phyloP scores from a whole-genome alignment of 1,284 basidiomycete species.

The Irpex lacteus region DNA sequence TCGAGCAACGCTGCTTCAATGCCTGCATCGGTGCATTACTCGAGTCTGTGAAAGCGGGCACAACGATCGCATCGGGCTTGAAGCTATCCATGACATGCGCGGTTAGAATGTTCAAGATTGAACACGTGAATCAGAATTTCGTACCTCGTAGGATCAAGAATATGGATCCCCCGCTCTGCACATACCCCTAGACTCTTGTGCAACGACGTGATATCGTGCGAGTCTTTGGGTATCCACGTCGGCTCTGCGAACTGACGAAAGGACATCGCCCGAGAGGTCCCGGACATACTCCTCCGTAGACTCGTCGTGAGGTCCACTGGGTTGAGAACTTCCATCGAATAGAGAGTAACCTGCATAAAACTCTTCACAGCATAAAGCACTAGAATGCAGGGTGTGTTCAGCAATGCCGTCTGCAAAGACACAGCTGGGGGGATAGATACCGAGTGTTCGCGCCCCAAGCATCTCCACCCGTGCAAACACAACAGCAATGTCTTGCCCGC shows the following conservation, averaged over 20 bases:
- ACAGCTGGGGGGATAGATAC: constrained; percentile 33
- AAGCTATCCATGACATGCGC: constrained; percentile 29
- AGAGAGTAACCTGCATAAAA: constrained; percentile 53
- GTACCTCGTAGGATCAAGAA: constrained; percentile 66
- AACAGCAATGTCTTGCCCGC: constrained; percentile 48
- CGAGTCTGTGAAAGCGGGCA: constrained; percentile 61
- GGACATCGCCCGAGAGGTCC: constrained; percentile 27
- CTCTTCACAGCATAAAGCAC: constrained; percentile 69
- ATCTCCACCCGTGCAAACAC: constrained; percentile 56
- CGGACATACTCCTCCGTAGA: constrained; percentile 28
- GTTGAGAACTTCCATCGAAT: constrained; percentile 40
- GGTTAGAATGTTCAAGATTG: neutral
- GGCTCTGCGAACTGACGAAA: constrained; percentile 66
- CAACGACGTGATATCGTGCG: constrained; percentile 55
- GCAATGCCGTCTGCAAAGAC: neutral
- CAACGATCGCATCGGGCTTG: constrained; percentile 38
- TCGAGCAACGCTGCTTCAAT: constrained; percentile 60
- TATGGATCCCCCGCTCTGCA: constrained; percentile 59
- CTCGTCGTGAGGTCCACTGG: constrained; percentile 28
- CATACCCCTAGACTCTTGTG: constrained; percentile 62
- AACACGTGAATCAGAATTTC: constrained; percentile 21
- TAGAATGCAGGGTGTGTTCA: constrained; percentile 24
- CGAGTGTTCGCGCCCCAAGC: constrained; percentile 47
- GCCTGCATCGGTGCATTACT: constrained; percentile 38
- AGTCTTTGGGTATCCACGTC: constrained; percentile 66